These are phyloP conservation scores for Rutstroemia sp. DNA, from an alignment of 2,329 filamentous ascomycete genomes.

Conservation along the genomic window DNA sequence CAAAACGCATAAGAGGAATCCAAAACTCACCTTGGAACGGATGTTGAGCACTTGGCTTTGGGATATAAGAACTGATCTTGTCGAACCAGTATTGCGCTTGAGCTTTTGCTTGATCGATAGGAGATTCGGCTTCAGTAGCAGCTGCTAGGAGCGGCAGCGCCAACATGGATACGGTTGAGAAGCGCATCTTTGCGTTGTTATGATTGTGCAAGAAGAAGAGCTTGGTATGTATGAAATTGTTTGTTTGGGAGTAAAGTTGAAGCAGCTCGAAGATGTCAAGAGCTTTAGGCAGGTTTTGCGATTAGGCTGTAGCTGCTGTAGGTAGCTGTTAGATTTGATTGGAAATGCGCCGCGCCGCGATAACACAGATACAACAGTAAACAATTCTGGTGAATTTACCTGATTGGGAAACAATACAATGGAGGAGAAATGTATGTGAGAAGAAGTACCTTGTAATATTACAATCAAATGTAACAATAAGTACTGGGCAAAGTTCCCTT, in stretches of 20 bases:
- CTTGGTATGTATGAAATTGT: background rate
- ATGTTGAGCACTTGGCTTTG: constrained; percentile 35
- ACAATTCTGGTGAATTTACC: background rate
- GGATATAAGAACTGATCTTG: constrained; percentile 48
- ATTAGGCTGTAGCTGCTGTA: background rate
- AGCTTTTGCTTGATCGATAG: constrained; percentile 50
- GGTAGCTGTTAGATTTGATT: background rate
- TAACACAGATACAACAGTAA: background rate
- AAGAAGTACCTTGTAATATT: background rate
- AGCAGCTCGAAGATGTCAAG: background rate
- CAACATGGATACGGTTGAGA: constrained; percentile 44
- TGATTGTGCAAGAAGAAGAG: background rate
- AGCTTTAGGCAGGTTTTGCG: background rate
- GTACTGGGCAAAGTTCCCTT: background rate
- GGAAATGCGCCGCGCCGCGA: constrained; percentile 3
- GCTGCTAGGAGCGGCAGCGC: constrained; percentile 49
- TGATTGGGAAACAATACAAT: no score
- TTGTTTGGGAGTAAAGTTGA: background rate
- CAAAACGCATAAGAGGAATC: no score
- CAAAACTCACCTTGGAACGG: constrained; percentile 9
- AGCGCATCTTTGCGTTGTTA: constrained; percentile 41
- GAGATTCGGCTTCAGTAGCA: constrained; percentile 40
- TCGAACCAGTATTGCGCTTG: constrained; percentile 59
- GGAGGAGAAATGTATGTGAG: background rate
- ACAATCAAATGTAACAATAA: no score